phyloP scores from a whole-genome alignment of 2,329 filamentous ascomycete species.

The Herpotrichia juniperi region DNA sequence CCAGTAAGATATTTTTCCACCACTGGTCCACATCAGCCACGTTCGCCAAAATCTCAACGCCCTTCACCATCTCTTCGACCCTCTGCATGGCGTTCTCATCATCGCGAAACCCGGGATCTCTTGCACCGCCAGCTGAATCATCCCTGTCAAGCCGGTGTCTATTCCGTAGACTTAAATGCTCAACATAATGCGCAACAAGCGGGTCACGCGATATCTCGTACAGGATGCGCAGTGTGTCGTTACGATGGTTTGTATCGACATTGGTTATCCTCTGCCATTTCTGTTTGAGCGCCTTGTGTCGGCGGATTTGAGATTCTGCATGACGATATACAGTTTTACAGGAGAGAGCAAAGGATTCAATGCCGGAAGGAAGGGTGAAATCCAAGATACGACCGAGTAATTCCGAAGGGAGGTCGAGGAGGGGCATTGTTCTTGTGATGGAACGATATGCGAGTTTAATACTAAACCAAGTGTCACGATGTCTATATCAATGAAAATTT shows the following conservation, averaged over 20 bases:
- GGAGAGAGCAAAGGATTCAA: constrained; percentile 37
- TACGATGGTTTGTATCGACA: background rate
- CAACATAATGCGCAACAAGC: constrained; percentile 37
- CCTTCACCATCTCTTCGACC: constrained; percentile 25
- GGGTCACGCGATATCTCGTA: constrained; percentile 34
- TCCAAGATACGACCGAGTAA: constrained; percentile 40
- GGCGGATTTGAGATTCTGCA: constrained; percentile 30
- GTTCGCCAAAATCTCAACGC: constrained; percentile 10
- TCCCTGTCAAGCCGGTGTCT: constrained; percentile 4
- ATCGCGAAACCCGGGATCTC: constrained; percentile 22
- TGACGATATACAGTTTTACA: constrained; percentile 36
- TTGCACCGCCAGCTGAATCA: background rate
- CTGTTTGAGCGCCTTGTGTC: constrained; percentile 33
- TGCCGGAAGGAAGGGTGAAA: constrained; percentile 28
- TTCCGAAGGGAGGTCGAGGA: constrained; percentile 40
- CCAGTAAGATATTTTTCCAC: constrained; percentile 31
- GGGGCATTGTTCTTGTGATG: constrained; percentile 35
- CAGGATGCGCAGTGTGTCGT: constrained; percentile 21
- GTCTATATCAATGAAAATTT: too few species aligned
- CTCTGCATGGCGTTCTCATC: constrained; percentile 24
- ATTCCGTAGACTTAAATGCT: constrained; percentile 33
- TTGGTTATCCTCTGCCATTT: constrained; percentile 31
- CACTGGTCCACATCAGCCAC: constrained; percentile 25
- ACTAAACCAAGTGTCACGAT: too few species aligned
- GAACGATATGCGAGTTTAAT: too few species aligned